These are phyloP conservation scores for Trichocladium uniseriatum DNA, from an alignment of 495 filamentous ascomycete genomes.

Conservation along the genomic window DNA sequence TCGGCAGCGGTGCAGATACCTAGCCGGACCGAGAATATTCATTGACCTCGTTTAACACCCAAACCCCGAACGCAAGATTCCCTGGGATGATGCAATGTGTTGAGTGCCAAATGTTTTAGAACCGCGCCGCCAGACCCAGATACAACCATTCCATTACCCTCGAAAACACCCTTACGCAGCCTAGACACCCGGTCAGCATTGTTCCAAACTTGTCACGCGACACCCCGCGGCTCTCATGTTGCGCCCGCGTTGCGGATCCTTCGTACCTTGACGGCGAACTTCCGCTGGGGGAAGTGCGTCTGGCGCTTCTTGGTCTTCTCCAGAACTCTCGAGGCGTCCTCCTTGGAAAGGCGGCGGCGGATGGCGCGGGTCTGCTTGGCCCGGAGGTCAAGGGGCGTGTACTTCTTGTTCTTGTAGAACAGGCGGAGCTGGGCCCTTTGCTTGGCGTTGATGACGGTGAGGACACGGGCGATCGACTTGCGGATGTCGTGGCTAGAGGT, in stretches of 20 bases:
- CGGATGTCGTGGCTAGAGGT: slow-evolving; percentile 82
- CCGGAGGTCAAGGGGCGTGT: slow-evolving; percentile 91
- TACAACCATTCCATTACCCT: slow-evolving; percentile 25
- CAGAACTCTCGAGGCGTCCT: slow-evolving; percentile 71
- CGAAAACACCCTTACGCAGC: slow-evolving; percentile 22
- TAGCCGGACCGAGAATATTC: slow-evolving; percentile 25
- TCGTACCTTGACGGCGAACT: slow-evolving; percentile 93
- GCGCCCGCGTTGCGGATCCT: neutral
- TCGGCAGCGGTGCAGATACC: slow-evolving; percentile 30
- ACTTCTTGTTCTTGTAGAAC: slow-evolving; percentile 99
- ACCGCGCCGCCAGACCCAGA: slow-evolving; percentile 29
- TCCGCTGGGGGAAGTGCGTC: slow-evolving; percentile 95
- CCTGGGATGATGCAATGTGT: slow-evolving; percentile 30
- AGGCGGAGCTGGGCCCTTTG: slow-evolving; percentile 94
- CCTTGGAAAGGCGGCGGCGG: slow-evolving; percentile 79
- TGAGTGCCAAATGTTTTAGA: slow-evolving; percentile 28
- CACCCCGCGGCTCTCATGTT: neutral
- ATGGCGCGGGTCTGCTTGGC: slow-evolving; percentile 95
- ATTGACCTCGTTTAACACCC: slow-evolving; percentile 31
- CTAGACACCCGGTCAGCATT: slow-evolving; percentile 20
- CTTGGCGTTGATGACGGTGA: slow-evolving; percentile 98
- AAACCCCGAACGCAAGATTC: slow-evolving; percentile 30
- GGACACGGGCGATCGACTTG: slow-evolving; percentile 96
- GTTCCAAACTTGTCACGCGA: neutral
- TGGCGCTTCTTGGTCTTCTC: slow-evolving; percentile 90